phyloP scores from a whole-genome alignment of 805 yeast genomes.

The Candida maris region DNA sequence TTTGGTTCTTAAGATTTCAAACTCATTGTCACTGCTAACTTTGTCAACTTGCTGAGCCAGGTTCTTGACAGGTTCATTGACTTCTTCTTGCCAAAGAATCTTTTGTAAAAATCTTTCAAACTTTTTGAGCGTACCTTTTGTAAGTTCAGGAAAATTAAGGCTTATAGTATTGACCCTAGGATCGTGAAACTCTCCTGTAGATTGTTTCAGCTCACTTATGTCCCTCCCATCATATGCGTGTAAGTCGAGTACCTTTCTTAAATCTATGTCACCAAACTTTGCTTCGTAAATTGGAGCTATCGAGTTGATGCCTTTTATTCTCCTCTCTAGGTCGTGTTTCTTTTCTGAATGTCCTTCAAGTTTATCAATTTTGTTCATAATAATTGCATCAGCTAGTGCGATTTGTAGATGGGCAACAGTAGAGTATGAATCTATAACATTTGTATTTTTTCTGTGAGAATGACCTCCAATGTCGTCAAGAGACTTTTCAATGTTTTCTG shows the following conservation, averaged over 20 bases:
- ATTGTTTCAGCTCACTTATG: conserved; percentile 17
- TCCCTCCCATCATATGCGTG: conserved; percentile 65
- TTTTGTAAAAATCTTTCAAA: conserved; percentile 66
- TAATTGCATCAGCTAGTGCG: conserved; percentile 80
- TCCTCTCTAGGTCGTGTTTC: conserved; percentile 26
- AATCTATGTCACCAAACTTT: conserved; percentile 68
- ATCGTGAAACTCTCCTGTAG: conserved; percentile 39
- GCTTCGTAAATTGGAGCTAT: conserved; percentile 67
- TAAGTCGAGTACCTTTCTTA: conserved; percentile 65
- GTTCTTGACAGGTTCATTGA: conserved; percentile 20
- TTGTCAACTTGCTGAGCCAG: neutral
- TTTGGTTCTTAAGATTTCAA: conserved; percentile 79
- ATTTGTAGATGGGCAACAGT: conserved; percentile 89
- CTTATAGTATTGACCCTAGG: conserved; percentile 53
- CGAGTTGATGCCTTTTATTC: conserved; percentile 56
- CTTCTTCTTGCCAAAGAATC: conserved; percentile 68
- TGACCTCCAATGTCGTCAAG: conserved; percentile 72
- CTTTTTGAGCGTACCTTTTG: conserved; percentile 35
- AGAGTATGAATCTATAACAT: conserved; percentile 34
- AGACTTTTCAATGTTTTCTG: conserved; percentile 59
- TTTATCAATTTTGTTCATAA: conserved; percentile 76
- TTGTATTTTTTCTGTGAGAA: conserved; percentile 47
- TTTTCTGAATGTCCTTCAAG: conserved; percentile 26
- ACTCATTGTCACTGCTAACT: conserved; percentile 9
- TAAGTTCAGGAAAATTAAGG: conserved; percentile 41